Conservation (phyloP, 2,329 filamentous ascomycete genomes). For the Nemania diffusa region DNA sequence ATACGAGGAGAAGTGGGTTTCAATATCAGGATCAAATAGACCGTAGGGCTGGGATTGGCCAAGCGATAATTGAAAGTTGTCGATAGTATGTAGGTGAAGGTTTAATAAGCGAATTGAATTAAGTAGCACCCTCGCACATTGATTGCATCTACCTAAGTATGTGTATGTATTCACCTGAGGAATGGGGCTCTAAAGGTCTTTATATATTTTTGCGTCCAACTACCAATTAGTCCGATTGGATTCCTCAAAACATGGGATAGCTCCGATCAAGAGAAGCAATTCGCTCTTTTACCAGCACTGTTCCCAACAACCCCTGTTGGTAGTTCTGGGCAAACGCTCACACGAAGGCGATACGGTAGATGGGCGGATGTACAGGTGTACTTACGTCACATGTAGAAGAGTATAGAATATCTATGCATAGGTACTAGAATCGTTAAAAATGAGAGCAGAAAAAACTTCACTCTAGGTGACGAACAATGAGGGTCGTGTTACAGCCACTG, state of each 20-base stretch:
- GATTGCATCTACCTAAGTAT: conserved; percentile 5
- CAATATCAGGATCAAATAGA: conserved; percentile 23
- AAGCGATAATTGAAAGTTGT: conserved; percentile 26
- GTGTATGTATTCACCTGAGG: not conserved
- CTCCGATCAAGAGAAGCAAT: conserved; percentile 25
- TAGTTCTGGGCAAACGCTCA: conserved; percentile 16
- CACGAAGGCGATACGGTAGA: conserved; percentile 22
- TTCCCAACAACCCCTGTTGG: conserved; percentile 29
- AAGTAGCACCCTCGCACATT: conserved; percentile 16
- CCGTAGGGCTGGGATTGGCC: conserved; percentile 24
- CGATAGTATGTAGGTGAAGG: conserved; percentile 11
- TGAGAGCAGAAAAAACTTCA: conserved; percentile 33
- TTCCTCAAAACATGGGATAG: conserved; percentile 7
- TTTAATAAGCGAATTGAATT: conserved; percentile 21
- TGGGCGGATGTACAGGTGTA: not conserved
- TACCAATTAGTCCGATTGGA: conserved; percentile 6
- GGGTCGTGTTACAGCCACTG: conserved; percentile 40
- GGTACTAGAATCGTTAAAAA: conserved; percentile 10
- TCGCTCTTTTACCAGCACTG: conserved; percentile 21
- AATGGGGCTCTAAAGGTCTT: conserved; percentile 30
- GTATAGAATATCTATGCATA: not conserved
- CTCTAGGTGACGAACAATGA: conserved; percentile 37
- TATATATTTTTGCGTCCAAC: conserved; percentile 27
- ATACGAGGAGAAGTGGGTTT: conserved; percentile 33
- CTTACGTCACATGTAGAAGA: conserved; percentile 5